A percentile compares a stretch with the other conserved stretches of the same genome.
phyloP scores from a whole-genome alignment of 2,329 filamentous ascomycete species.

The Monilinia fructigena region DNA sequence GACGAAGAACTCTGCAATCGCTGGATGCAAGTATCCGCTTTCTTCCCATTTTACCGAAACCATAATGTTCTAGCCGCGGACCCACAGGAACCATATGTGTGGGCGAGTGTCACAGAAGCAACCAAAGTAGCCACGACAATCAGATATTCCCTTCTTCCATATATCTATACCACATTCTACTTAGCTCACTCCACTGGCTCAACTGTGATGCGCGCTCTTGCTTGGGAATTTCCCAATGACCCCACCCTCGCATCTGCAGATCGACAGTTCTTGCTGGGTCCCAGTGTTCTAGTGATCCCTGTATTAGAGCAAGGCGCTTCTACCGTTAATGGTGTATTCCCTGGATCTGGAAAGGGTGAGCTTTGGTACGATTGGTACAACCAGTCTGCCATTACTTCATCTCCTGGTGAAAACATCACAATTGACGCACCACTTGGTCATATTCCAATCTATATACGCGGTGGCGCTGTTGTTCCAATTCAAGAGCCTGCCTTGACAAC shows the following conservation, averaged over 20 bases:
- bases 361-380: constrained; percentile 82
- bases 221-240: constrained; percentile 74
- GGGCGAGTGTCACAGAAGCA: constrained; percentile 64
- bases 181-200: constrained; percentile 62
- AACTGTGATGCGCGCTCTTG: constrained; percentile 70
- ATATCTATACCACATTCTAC: constrained; percentile 74
- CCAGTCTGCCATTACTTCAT: constrained; percentile 53
- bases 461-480: constrained; percentile 64
- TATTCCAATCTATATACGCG: constrained; percentile 70
- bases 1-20: constrained; percentile 69
- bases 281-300: constrained; percentile 63
- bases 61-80: constrained; percentile 64
- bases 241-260: constrained; percentile 65
- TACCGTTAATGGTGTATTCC: constrained; percentile 65
- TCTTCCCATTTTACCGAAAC: constrained; percentile 78
- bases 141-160: constrained; percentile 69
- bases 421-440: constrained; percentile 62
- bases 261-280: constrained; percentile 70
- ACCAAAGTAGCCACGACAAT: constrained; percentile 66
- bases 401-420: constrained; percentile 56
- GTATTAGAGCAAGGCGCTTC: constrained; percentile 62
- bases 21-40: constrained; percentile 71
- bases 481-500: constrained; percentile 70
- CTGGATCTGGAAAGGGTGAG: constrained; percentile 57
- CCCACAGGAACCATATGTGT: constrained; percentile 70